These are phyloP conservation scores for Graphilbum ipis-grandicollis DNA, from an alignment of 2,329 filamentous ascomycete genomes.

Conservation along the genomic window DNA sequence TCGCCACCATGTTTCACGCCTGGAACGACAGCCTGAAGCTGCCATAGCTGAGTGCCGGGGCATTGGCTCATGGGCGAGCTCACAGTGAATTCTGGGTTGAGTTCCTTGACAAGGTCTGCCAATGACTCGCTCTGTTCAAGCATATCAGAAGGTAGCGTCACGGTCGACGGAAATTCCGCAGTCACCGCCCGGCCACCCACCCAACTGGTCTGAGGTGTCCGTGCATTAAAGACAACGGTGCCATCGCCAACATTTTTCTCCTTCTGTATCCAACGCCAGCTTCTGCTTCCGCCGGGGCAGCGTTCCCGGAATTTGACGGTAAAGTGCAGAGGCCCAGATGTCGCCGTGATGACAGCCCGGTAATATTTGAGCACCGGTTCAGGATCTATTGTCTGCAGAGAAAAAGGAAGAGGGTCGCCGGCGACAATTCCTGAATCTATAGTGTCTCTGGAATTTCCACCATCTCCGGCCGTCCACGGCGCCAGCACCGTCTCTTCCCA, in stretches of 20 bases:
- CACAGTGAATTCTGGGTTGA: conserved; percentile 39
- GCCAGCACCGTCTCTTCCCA: conserved; percentile 34
- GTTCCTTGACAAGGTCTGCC: conserved; percentile 34
- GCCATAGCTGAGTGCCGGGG: conserved; percentile 53
- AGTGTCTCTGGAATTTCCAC: conserved; percentile 6
- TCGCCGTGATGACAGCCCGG: conserved; percentile 21
- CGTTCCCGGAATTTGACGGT: conserved; percentile 49
- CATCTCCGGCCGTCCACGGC: too few species aligned
- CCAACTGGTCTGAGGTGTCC: conserved; percentile 9
- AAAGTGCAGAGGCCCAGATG: conserved; percentile 33
- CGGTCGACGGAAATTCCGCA: not conserved
- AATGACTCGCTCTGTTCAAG: not conserved
- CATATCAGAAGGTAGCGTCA: not conserved
- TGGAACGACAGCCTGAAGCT: conserved; percentile 30
- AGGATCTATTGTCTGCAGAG: conserved; percentile 27
- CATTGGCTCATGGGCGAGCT: conserved; percentile 44
- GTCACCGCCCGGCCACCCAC: not conserved
- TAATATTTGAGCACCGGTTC: conserved; percentile 33
- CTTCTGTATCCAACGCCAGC: conserved; percentile 57
- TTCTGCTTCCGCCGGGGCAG: conserved; percentile 39
- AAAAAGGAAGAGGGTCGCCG: conserved; percentile 10
- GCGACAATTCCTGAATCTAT: too few species aligned
- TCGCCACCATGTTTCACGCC: conserved; percentile 21
- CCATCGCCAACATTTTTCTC: conserved; percentile 47
- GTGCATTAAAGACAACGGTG: conserved; percentile 32